Conservation (phyloP, 208 protist species). For the Trypanosoma theileri region DNA sequence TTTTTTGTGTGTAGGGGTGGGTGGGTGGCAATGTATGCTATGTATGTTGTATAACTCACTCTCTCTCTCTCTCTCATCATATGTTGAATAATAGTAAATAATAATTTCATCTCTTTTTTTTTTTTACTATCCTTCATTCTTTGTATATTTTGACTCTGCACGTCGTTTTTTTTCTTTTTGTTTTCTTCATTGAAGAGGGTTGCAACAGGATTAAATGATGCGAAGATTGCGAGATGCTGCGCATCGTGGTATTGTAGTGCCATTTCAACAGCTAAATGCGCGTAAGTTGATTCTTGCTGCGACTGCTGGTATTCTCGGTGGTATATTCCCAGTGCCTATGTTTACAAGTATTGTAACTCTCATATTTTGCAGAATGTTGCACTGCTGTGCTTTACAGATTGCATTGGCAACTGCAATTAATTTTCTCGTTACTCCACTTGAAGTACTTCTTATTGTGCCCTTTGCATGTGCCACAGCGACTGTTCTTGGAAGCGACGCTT, state of each 20-base stretch:
- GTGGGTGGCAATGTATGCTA: too few relatives aligned
- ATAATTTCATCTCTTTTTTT: constrained; percentile 23
- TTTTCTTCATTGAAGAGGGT: not conserved
- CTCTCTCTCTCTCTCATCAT: constrained; percentile 1
- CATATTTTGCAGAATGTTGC: constrained; percentile 12
- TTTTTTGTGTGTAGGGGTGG: too few relatives aligned
- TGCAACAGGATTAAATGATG: constrained; percentile 2
- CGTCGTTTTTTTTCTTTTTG: not conserved
- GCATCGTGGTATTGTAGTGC: constrained; percentile 24
- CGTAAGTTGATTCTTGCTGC: constrained; percentile 30
- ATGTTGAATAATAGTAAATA: not conserved
- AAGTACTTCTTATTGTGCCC: constrained; percentile 42
- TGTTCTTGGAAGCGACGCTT: constrained; percentile 21
- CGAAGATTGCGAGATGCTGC: not conserved
- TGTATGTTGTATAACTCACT: not conserved
- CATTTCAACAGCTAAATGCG: constrained; percentile 27
- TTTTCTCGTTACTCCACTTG: constrained; percentile 45
- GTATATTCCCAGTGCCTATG: constrained; percentile 61
- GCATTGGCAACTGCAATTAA: constrained; percentile 41
- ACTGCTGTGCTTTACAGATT: constrained; percentile 27
- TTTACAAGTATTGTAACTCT: constrained; percentile 42
- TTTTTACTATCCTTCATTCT: constrained; percentile 10
- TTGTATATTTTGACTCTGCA: not conserved
- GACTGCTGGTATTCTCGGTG: constrained; percentile 39
- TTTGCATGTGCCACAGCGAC: constrained; percentile 26